phyloP scores from a whole-genome alignment of 1,284 basidiomycete species.

The Veloboletus limbatus region DNA sequence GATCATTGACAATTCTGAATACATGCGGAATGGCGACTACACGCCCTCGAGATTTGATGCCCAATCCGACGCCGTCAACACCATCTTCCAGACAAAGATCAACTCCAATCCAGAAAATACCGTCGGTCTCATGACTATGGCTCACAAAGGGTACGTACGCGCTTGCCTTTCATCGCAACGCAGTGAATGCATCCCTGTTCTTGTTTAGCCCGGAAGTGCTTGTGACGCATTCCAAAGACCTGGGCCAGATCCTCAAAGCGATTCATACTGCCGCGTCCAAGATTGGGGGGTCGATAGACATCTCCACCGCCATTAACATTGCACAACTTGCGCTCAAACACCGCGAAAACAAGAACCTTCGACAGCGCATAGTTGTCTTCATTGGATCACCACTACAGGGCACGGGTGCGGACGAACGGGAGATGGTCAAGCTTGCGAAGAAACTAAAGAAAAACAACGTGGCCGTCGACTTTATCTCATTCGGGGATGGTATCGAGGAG shows the following conservation, averaged over 20 bases:
- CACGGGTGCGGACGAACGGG: constrained; percentile 66
- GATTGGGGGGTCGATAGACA: constrained; percentile 79
- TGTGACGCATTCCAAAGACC: constrained; percentile 92
- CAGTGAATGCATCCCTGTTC: neutral
- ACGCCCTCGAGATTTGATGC: constrained; percentile 84
- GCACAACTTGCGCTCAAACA: constrained; percentile 98
- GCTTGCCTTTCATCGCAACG: neutral
- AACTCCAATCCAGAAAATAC: constrained; percentile 97
- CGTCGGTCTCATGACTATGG: constrained; percentile 98
- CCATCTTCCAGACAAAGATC: constrained; percentile 91
- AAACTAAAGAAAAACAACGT: constrained; percentile 99
- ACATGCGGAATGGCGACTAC: constrained; percentile 97
- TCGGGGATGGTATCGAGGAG: constrained; percentile 70
- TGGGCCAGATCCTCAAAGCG: constrained; percentile 87
- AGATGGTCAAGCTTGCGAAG: constrained; percentile 87
- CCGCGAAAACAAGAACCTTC: constrained; percentile 96
- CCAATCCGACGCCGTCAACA: constrained; percentile 89
- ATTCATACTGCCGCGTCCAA: constrained; percentile 68
- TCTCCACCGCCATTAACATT: constrained; percentile 88
- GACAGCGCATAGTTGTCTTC: constrained; percentile 93
- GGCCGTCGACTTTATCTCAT: constrained; percentile 88
- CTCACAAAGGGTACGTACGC: constrained; percentile 77
- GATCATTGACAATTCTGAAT: constrained; percentile 92
- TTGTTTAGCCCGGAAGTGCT: constrained; percentile 83
- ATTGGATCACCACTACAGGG: constrained; percentile 83